Base-by-base conservation (phyloP, 2,329 filamentous ascomycete species). In the Cryphonectria japonica region DNA sequence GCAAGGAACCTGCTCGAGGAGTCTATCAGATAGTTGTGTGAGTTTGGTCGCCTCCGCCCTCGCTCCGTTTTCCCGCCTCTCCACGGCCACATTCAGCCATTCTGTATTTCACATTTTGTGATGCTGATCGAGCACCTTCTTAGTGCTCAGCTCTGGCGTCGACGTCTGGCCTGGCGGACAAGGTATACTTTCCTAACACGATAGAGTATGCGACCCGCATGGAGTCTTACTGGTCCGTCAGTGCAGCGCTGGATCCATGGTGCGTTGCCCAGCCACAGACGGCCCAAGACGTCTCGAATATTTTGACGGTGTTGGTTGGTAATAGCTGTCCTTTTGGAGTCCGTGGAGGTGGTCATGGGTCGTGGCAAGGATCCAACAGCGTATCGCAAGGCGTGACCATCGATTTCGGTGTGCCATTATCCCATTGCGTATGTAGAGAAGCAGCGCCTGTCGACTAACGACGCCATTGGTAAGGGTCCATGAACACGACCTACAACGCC, bases 211-310 rank as follows among this genome's bases (percentile, higher is more conserved):
- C 73, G 39, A 76, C 76, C 11, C 78, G 80, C 8, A 75, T 81
- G 66, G 74, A 76, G 34, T 77, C 78, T 0, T 82, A 82, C 76
- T 82, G 79, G 78, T 82, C 80, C 6, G 71, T 74, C 50, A 80
- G 78, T 46, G 81, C 81, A 1, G 79, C 79, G 9, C 72, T 82
- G 37, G 67, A 75, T 4, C 78, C 80, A 7, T 80, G 78, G 76
- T 82, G 81, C 60, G 78, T 82, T 74, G 79, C 77, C 9, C 73
- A 80, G 66, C 81, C 80, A 2, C 71, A 74, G 39, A 76, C 75
- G 1, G 74, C 78, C 7, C 72, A 79, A 37, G 80, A 83, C 71
- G 80, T 81, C 16, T 80, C 81, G 2, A 75, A 73, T 32, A 76
- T 78, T 9, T 76, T 82, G 57, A 81, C 77, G 54, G 75, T 79